A percentile compares a stretch with the other conserved stretches of the same genome.
phyloP scores from a whole-genome alignment of 75 land plant genomes.

The Pinus albicaulis region DNA sequence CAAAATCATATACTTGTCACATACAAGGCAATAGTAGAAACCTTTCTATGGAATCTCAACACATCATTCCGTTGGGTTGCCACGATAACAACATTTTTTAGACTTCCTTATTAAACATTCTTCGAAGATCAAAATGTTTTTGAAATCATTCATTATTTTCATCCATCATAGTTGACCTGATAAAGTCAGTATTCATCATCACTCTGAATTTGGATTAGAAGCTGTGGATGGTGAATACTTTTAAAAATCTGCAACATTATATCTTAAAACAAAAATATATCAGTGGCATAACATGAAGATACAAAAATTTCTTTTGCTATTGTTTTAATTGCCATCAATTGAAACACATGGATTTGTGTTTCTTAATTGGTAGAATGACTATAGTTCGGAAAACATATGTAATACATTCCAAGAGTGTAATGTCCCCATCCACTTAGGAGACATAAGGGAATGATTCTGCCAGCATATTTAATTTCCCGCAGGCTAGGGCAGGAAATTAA shows the following conservation, averaged over 20 bases:
- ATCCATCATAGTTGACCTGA: background rate
- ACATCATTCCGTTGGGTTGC: background rate
- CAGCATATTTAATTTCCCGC: too few relatives aligned
- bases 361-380: background rate
- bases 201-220: background rate
- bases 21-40: background rate
- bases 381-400: background rate
- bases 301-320: background rate
- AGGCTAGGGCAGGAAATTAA: too few relatives aligned
- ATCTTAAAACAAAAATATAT: background rate
- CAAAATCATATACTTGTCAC: slow-evolving; percentile 2
- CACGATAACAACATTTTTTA: background rate
- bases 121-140: background rate
- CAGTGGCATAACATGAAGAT: background rate
- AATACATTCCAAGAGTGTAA: background rate
- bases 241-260: background rate
- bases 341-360: background rate
- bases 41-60: background rate
- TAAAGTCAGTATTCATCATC: background rate
- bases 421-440: too few relatives aligned
- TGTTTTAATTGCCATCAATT: background rate
- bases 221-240: background rate
- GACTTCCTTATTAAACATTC: background rate
- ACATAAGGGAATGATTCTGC: too few relatives aligned
- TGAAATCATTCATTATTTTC: background rate